Evolutionary conservation across 2,329 filamentous ascomycete species (phyloP).

Genomic region (Coleophoma cylindrospora): DNA sequence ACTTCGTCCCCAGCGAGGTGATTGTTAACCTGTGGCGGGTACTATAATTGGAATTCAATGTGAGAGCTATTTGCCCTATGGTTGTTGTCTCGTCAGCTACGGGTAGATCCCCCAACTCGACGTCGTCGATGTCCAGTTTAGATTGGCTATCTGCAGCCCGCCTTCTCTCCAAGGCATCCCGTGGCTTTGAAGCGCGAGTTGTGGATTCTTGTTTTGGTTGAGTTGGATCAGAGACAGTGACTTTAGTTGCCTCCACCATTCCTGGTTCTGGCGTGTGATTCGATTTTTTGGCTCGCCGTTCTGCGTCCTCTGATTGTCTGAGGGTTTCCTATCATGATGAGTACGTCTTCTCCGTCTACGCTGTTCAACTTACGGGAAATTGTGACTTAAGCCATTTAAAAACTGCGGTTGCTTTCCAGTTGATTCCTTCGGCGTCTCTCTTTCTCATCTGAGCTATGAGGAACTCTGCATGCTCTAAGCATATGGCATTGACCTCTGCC

Average conservation of each 20-base stretch:
- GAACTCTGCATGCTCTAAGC: constrained; percentile 44
- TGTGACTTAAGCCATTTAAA: constrained; percentile 39
- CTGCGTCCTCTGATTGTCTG: neutral
- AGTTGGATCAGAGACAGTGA: neutral
- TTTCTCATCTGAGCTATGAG: constrained; percentile 46
- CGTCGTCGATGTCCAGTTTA: too few species aligned
- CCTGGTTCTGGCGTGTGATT: neutral
- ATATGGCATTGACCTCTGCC: constrained; percentile 42
- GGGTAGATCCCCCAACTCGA: too few species aligned
- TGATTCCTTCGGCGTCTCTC: constrained; percentile 16
- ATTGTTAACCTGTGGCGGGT: neutral
- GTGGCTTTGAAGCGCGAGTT: too few species aligned
- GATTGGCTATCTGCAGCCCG: too few species aligned
- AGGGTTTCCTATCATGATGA: neutral
- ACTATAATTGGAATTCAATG: neutral
- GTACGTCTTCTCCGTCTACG: neutral
- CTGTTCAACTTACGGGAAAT: constrained; percentile 1
- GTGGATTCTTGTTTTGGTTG: neutral
- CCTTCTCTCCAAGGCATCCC: too few species aligned
- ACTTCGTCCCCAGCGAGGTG: neutral
- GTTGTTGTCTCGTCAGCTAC: neutral
- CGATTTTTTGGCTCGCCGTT: neutral
- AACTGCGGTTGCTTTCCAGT: constrained; percentile 42
- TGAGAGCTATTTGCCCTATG: neutral
- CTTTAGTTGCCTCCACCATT: neutral